These are phyloP conservation scores for Syzygium syzygioides DNA, from an alignment of 441 rosid species.

Conservation along the genomic window DNA sequence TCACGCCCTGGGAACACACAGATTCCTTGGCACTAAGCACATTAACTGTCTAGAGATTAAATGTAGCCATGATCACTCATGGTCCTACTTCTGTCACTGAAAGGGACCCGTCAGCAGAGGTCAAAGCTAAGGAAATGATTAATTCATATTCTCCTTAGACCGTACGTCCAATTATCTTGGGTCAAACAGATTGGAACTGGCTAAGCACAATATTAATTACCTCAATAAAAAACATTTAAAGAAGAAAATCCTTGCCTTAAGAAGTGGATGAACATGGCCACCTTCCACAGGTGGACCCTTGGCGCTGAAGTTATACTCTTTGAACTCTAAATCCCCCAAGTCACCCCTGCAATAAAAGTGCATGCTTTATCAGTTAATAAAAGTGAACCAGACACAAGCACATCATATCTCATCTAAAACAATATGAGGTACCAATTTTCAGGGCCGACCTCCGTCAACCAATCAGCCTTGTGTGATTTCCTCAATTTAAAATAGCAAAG, in stretches of 20 bases:
- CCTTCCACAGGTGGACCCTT: slow-evolving; percentile 84
- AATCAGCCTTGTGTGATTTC: not conserved
- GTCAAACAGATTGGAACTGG: not conserved
- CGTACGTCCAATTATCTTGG: not conserved
- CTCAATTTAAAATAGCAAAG: not conserved
- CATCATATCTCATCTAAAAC: not conserved
- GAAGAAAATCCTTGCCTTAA: slow-evolving; percentile 44
- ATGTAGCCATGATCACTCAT: not conserved
- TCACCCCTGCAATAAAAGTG: slow-evolving; percentile 49
- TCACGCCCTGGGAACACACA: not conserved
- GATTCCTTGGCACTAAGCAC: not conserved
- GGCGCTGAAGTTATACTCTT: slow-evolving; percentile 84
- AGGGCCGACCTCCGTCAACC: not conserved
- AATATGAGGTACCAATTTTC: not conserved
- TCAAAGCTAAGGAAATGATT: not conserved
- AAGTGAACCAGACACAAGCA: not conserved
- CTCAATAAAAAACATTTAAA: not conserved
- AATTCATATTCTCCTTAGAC: not conserved
- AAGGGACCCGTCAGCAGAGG: not conserved
- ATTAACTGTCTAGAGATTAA: not conserved
- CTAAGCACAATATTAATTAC: not conserved
- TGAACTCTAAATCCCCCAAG: slow-evolving; percentile 87
- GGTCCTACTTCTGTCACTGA: not conserved
- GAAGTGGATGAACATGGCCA: slow-evolving; percentile 95
- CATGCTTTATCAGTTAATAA: not conserved